These are phyloP conservation scores for Dryadomyces quercivorus DNA, from an alignment of 2,329 filamentous ascomycete species.

Conservation along the genomic window DNA sequence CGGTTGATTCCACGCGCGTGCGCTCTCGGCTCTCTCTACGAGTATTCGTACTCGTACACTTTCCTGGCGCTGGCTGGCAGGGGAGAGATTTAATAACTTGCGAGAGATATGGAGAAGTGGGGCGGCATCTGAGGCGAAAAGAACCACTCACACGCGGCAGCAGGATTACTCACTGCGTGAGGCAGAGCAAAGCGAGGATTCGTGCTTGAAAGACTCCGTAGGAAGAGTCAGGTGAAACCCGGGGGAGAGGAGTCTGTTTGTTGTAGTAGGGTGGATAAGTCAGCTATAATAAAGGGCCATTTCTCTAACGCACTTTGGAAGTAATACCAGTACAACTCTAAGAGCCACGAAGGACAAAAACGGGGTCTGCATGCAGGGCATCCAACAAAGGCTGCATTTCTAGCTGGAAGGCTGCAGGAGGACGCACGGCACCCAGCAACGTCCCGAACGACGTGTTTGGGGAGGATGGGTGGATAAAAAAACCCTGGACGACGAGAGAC, in stretches of 20 bases:
- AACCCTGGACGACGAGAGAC: background rate
- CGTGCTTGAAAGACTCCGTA: background rate
- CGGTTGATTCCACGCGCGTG: background rate
- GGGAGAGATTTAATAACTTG: conserved; percentile 7
- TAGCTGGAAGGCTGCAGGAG: too few relatives aligned
- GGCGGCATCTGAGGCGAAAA: conserved; percentile 2
- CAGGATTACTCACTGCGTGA: background rate
- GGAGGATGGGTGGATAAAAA: background rate
- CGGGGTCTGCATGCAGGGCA: background rate
- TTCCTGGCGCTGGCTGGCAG: background rate
- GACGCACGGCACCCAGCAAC: too few relatives aligned
- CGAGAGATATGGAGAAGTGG: conserved; percentile 7
- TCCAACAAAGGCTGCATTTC: background rate
- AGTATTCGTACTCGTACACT: background rate
- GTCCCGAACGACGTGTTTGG: background rate
- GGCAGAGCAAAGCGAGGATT: background rate
- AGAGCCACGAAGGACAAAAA: background rate
- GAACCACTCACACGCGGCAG: background rate
- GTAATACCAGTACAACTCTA: background rate
- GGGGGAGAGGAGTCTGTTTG: background rate
- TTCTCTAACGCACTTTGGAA: background rate
- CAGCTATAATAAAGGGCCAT: background rate
- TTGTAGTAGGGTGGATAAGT: background rate
- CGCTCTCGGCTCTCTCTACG: background rate
- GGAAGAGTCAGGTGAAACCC: background rate